phyloP scores from a whole-genome alignment of 352 stramenopile genomes.

The Pythium monospermum region DNA sequence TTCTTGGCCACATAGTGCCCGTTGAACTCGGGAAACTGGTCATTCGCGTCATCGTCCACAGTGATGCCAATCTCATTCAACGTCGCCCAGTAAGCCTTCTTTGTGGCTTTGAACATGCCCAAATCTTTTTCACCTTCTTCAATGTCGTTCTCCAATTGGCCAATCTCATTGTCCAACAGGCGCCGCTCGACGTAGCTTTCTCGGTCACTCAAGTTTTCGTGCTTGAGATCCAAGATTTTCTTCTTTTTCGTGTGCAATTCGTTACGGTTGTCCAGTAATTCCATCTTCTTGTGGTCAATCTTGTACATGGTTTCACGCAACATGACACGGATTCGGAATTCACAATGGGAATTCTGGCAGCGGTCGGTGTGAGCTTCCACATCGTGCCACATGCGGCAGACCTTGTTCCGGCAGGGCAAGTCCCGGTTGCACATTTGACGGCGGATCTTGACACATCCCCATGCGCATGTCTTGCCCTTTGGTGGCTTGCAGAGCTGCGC shows the following conservation, averaged over 20 bases:
- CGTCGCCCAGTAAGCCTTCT: conserved; percentile 53
- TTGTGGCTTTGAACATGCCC: conserved; percentile 30
- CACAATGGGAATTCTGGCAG: conserved; percentile 59
- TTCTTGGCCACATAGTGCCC: conserved; percentile 45
- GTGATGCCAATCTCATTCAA: conserved; percentile 69
- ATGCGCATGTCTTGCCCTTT: conserved; percentile 33
- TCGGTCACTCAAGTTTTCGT: conserved; percentile 29
- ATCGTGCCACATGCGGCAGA: conserved; percentile 68
- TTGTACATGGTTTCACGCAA: conserved; percentile 73
- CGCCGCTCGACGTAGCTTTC: conserved; percentile 29
- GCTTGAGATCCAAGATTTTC: conserved; percentile 28
- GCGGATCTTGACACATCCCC: conserved; percentile 59
- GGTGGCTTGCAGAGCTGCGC: conserved; percentile 55
- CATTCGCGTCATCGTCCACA: conserved; percentile 40
- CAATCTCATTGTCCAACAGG: conserved; percentile 50
- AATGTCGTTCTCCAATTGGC: conserved; percentile 60
- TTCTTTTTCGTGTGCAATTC: conserved; percentile 38
- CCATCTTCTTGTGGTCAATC: conserved; percentile 55
- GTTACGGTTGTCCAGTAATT: conserved; percentile 28
- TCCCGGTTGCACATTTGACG: conserved; percentile 61
- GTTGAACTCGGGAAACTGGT: conserved; percentile 47
- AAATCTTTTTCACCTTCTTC: conserved; percentile 42
- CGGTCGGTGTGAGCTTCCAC: conserved; percentile 63
- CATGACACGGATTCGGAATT: conserved; percentile 70
- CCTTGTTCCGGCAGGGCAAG: conserved; percentile 60